Conservation (phyloP, 73 alveolate genomes). For the Halteria grandinella region DNA sequence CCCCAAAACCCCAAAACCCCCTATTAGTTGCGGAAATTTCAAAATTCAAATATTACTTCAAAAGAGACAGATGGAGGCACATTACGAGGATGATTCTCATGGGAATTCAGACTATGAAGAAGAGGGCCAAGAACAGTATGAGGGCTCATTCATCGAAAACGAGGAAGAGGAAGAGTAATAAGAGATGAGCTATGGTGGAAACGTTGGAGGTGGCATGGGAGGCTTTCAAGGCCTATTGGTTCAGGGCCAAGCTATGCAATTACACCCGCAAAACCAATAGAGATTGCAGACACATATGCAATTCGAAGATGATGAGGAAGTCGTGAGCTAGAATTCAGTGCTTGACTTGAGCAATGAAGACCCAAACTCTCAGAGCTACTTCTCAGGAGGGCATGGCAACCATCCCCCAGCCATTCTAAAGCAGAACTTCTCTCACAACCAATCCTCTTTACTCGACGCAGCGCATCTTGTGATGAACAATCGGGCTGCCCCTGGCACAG, state of each 20-base stretch:
- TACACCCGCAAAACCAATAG: background rate
- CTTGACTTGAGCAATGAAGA: background rate
- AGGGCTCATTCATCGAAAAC: background rate
- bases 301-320: conserved; percentile 4
- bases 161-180: conserved; percentile 8
- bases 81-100: background rate
- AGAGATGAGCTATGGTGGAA: conserved; percentile 45
- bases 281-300: background rate
- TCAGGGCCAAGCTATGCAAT: background rate
- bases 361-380: background rate
- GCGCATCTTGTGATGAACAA: too few species aligned
- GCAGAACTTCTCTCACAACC: too few species aligned
- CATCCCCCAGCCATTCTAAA: too few species aligned
- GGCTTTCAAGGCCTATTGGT: background rate
- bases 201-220: background rate
- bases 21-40: too few species aligned
- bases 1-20: too few species aligned
- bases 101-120: too few species aligned
- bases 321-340: background rate
- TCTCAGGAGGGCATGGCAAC: background rate
- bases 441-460: too few species aligned
- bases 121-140: background rate
- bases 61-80: background rate
- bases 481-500: background rate
- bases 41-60: too few species aligned